Percentiles rank a stretch among this genome's conserved stretches.
Evolutionary conservation across 208 protist species (phyloP).

Genomic region (Wallacemonas rigidus): DNA sequence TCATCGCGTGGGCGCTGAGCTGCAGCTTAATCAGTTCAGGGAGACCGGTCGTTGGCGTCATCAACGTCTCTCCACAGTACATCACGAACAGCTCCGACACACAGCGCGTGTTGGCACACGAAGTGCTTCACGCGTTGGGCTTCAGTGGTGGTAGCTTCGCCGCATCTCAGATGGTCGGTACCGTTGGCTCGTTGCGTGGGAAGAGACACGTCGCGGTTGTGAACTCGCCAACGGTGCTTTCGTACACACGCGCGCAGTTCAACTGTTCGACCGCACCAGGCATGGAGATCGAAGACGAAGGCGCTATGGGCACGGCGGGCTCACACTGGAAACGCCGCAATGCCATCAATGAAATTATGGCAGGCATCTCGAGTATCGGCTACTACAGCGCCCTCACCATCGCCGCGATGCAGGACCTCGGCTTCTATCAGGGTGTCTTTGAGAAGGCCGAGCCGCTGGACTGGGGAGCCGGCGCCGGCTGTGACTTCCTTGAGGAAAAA

Average conservation of each 20-base stretch:
- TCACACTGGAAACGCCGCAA: constrained; percentile 47
- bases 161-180: constrained; percentile 11
- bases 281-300: constrained; percentile 43
- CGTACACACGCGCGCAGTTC: constrained; percentile 7
- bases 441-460: constrained; percentile 27
- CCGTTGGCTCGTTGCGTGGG: constrained; percentile 9
- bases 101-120: constrained; percentile 37
- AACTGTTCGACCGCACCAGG: constrained; percentile 16
- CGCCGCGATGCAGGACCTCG: constrained; percentile 33
- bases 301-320: constrained; percentile 14
- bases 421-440: constrained; percentile 35
- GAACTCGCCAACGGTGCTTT: constrained; percentile 13
- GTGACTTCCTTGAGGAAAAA: constrained; percentile 24
- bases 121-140: constrained; percentile 64
- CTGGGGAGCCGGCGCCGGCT: constrained; percentile 36
- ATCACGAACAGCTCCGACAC: constrained; percentile 5
- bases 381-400: constrained; percentile 44
- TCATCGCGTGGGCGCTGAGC: constrained; percentile 23
- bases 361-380: constrained; percentile 3
- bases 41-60: constrained; percentile 23
- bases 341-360: constrained; percentile 38
- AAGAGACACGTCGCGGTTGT: constrained; percentile 14
- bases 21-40: constrained; percentile 21
- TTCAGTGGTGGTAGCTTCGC: constrained; percentile 20
- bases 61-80: constrained; percentile 30